phyloP scores from a whole-genome alignment of 2,329 filamentous ascomycete species.

The Talaromyces sp. region DNA sequence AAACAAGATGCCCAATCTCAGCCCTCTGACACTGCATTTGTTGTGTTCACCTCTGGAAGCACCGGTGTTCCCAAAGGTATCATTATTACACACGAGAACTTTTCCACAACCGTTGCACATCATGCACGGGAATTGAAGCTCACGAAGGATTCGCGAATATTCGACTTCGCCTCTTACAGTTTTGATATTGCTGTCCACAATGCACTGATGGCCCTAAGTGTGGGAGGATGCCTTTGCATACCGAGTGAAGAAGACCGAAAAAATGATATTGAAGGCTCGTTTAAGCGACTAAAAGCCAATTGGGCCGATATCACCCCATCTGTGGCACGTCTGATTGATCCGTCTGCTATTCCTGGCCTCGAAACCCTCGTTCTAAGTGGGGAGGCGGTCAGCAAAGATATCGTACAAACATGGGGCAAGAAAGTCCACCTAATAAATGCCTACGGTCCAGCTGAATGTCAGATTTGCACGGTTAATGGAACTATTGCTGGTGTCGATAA shows the following conservation, averaged over 20 bases:
- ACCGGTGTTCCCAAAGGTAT: constrained; percentile 9
- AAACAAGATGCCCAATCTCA: too few species aligned
- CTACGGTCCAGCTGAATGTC: constrained; percentile 8
- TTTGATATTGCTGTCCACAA: constrained; percentile 1
- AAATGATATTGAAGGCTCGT: background rate
- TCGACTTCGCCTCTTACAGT: background rate
- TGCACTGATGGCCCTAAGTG: background rate
- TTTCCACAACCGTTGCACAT: constrained; percentile 45
- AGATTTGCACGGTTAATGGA: background rate
- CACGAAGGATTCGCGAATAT: background rate
- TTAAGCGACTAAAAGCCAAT: background rate
- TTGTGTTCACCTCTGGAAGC: constrained; percentile 9
- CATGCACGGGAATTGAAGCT: constrained; percentile 46
- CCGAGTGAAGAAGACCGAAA: background rate
- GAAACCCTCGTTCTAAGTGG: background rate
- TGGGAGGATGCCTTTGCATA: background rate
- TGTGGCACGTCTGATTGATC: background rate
- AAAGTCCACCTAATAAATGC: background rate
- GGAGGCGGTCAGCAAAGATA: background rate
- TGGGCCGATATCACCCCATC: background rate
- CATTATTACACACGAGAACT: background rate
- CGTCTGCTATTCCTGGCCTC: background rate
- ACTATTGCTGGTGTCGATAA: background rate
- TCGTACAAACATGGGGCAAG: constrained; percentile 10
- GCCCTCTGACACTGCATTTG: background rate